Evolutionary conservation across 2,329 filamentous ascomycete species (phyloP), one percentile per base, ranked within the genome.

Genomic region (Fusarium compactum): DNA sequence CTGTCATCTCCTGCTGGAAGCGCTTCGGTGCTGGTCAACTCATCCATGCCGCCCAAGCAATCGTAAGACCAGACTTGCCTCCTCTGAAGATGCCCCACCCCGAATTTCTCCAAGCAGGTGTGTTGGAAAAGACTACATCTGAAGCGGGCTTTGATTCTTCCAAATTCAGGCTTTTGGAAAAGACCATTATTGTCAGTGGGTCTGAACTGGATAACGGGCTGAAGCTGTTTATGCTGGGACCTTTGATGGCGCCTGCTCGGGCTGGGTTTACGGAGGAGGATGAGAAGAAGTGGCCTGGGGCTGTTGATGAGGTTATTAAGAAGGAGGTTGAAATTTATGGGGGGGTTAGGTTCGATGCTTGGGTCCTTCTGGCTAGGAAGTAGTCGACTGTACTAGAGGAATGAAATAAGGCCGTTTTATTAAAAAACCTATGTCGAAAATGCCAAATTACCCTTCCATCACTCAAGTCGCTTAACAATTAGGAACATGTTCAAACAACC

Each of bases 31-130:
- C 66, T 12, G 58, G 67, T 14, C 46, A 69, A 3, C 52, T 76
- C 11, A 70, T 79, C 8, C 76, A 77, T 20, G 74, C 70, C 1
- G 76, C 77, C 10, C 78, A 79, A 60, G 59, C 60, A 8, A 44
- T 65, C 16, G 69, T 79, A 3, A 67, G 76, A 10, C 75, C 75
- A 4, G 76, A 80, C 43, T 52, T 76, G 24, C 69, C 76, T 2
- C 70, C 52, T 6, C 67, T 79, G 59, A 65, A 59, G 16, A 54
- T 73, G 8, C 76, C 76, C 2, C 65, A 71, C 9, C 73, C 75
- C 5, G 65, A 77, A 32, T 78, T 77, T 30, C 34, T 70, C 6
- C 27, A 73, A 12, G 63, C 74, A 3, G 77, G 75, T 2, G 62
- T 71, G 15, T 45, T 78, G 30, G 56, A 75, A 29, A 62, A 66